phyloP scores from a whole-genome alignment of 2,329 filamentous ascomycete species.

The Apiospora phragmitis region DNA sequence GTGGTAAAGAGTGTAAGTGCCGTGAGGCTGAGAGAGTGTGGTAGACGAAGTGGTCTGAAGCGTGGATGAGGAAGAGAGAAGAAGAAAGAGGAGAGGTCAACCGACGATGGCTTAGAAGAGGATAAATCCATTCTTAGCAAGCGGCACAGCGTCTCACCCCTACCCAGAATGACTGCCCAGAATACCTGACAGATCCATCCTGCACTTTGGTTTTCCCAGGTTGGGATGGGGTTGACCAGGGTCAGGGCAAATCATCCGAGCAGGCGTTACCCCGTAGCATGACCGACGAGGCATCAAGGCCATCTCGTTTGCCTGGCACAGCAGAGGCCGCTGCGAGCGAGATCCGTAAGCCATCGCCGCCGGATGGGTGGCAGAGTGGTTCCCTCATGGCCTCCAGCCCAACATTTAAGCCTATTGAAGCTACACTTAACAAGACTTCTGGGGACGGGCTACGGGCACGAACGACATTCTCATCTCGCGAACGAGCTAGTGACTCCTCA shows the following conservation, averaged over 20 bases:
- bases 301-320: not conserved
- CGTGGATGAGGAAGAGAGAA: constrained; percentile 10
- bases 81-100: not conserved
- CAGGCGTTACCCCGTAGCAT: constrained; percentile 6
- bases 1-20: constrained; percentile 14
- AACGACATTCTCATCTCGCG: not conserved
- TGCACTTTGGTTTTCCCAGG: not conserved
- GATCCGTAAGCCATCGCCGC: not conserved
- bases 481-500: not conserved
- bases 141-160: constrained; percentile 15
- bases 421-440: not conserved
- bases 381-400: not conserved
- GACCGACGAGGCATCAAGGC: not conserved
- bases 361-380: not conserved
- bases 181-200: constrained; percentile 2
- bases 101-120: constrained; percentile 8
- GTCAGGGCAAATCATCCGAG: constrained; percentile 5
- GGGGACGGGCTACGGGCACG: not conserved
- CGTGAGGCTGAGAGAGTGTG: constrained; percentile 16
- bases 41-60: constrained; percentile 14
- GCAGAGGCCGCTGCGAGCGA: not conserved
- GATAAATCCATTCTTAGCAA: constrained; percentile 6
- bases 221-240: not conserved
- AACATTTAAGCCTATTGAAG: not conserved
- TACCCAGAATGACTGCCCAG: constrained; percentile 4